phyloP scores from a whole-genome alignment of 768 basidiomycete species.

The Tricholoma sp. region DNA sequence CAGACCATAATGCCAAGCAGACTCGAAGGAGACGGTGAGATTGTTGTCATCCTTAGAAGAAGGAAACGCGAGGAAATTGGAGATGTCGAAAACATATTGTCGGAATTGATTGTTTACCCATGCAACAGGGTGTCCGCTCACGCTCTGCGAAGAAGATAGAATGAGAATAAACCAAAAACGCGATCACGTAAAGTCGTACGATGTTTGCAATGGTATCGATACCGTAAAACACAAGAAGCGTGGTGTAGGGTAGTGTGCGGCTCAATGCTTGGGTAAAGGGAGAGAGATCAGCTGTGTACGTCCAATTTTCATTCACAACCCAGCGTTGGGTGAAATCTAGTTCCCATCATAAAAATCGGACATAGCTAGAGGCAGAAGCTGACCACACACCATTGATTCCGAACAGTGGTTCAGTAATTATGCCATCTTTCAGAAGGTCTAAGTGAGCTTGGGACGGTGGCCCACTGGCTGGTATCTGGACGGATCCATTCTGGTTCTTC shows the following conservation, averaged over 20 bases:
- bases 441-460: constrained; percentile 53
- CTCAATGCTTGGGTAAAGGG: constrained; percentile 31
- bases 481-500: constrained; percentile 47
- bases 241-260: constrained; percentile 19
- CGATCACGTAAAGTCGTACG: constrained; percentile 23
- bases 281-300: constrained; percentile 48
- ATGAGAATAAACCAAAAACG: neutral
- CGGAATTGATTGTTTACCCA: constrained; percentile 58
- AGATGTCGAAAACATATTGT: constrained; percentile 49
- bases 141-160: constrained; percentile 27
- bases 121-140: constrained; percentile 45
- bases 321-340: constrained; percentile 51
- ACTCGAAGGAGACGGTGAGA: constrained; percentile 47
- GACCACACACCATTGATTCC: constrained; percentile 43
- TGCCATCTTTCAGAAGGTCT: constrained; percentile 45
- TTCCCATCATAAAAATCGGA: neutral
- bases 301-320: constrained; percentile 55
- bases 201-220: constrained; percentile 55
- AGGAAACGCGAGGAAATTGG: constrained; percentile 32
- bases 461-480: constrained; percentile 44
- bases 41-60: constrained; percentile 30
- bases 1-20: constrained; percentile 47
- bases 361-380: neutral
- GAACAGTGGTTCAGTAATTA: constrained; percentile 49
- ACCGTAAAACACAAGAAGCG: constrained; percentile 49